phyloP scores from a whole-genome alignment of 2,329 filamentous ascomycete genomes.

The Talaromyces albobiverticillius region DNA sequence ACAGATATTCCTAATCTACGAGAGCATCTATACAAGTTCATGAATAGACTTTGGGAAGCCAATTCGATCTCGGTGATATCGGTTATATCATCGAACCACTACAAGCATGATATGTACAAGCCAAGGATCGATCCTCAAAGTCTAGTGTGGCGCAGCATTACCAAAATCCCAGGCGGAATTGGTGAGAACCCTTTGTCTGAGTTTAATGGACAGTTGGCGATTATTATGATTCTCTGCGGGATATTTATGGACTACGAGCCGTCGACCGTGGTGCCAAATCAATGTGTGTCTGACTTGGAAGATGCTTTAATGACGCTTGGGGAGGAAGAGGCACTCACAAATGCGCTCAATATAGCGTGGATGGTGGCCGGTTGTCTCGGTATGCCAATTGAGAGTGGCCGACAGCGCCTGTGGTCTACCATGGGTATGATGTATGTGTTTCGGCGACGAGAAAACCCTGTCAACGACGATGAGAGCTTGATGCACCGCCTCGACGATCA shows the following conservation, averaged over 20 bases:
- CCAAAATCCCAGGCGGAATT: neutral
- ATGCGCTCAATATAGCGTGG: slow-evolving; percentile 7
- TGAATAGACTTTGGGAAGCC: slow-evolving; percentile 3
- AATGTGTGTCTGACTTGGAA: slow-evolving; percentile 9
- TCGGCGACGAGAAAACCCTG: slow-evolving; percentile 1
- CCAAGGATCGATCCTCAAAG: slow-evolving; percentile 1
- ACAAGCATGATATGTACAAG: neutral
- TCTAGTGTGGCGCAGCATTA: slow-evolving; percentile 3
- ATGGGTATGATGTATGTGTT: slow-evolving; percentile 9
- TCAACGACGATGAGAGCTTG: neutral
- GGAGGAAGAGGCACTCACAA: neutral
- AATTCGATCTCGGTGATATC: neutral
- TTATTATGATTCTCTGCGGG: slow-evolving; percentile 4
- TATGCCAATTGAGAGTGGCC: slow-evolving; percentile 3
- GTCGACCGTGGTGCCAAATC: neutral
- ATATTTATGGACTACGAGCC: slow-evolving; percentile 7
- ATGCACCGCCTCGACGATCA: slow-evolving; percentile 1
- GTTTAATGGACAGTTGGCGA: slow-evolving; percentile 6
- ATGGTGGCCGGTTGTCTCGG: slow-evolving; percentile 5
- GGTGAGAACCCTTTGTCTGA: neutral
- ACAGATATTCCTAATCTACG: neutral
- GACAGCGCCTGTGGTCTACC: slow-evolving; percentile 3
- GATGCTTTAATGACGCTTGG: slow-evolving; percentile 1
- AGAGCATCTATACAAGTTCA: neutral
- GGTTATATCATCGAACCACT: neutral